phyloP scores from a whole-genome alignment of 805 yeast species.

The Saturnispora kantuleensis region DNA sequence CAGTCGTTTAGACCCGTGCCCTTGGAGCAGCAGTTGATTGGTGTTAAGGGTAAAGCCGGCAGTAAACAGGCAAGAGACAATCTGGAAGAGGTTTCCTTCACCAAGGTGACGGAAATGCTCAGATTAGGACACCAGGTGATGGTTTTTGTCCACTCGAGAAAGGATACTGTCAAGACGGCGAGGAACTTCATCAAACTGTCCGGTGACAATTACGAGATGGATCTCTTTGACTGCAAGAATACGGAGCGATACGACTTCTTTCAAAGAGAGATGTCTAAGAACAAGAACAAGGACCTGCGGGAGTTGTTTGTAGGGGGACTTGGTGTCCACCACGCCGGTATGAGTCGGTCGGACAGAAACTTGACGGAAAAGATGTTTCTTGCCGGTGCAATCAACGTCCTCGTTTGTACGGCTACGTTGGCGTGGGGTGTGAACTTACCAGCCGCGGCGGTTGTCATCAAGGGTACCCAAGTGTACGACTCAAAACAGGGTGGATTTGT shows the following conservation, averaged over 20 bases:
- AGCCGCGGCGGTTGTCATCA: conserved; percentile 93
- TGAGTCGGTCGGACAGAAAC: conserved; percentile 85
- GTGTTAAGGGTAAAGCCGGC: conserved; percentile 82
- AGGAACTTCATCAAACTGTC: conserved; percentile 63
- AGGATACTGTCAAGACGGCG: conserved; percentile 83
- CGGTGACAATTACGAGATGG: conserved; percentile 44
- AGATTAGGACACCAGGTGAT: conserved; percentile 76
- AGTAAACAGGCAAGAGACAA: conserved; percentile 60
- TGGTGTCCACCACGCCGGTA: conserved; percentile 96
- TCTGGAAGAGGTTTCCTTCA: conserved; percentile 67
- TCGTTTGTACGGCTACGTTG: conserved; percentile 92
- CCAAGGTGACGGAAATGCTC: conserved; percentile 60
- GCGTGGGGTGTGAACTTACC: conserved; percentile 99
- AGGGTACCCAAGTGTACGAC: conserved; percentile 94
- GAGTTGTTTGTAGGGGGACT: conserved; percentile 77
- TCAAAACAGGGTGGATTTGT: conserved; percentile 89
- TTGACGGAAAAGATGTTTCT: conserved; percentile 81
- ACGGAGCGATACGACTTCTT: conserved; percentile 34
- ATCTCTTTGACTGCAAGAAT: conserved; percentile 47
- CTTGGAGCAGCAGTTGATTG: conserved; percentile 74
- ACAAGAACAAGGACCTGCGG: conserved; percentile 65
- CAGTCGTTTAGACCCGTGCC: conserved; percentile 92
- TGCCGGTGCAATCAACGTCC: conserved; percentile 75
- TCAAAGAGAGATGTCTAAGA: conserved; percentile 57
- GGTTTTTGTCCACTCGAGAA: conserved; percentile 94